These are phyloP conservation scores for Cercospora sp. DNA, from an alignment of 2,329 filamentous ascomycete species.

Conservation along the genomic window DNA sequence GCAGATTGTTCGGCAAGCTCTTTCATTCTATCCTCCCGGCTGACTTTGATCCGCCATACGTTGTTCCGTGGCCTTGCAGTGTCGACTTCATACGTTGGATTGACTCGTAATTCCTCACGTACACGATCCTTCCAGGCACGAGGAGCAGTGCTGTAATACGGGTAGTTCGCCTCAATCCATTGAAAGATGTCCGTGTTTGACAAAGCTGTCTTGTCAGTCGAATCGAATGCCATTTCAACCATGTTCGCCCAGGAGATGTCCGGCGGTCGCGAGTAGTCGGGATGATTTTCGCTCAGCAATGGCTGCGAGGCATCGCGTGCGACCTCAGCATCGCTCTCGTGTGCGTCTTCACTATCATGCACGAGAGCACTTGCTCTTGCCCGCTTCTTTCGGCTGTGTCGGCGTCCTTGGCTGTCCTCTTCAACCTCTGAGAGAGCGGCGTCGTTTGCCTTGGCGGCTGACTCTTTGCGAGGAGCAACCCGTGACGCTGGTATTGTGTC, in stretches of 20 bases:
- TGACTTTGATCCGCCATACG: slow-evolving; percentile 11
- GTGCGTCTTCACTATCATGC: neutral
- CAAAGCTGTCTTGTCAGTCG: neutral
- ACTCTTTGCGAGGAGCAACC: neutral
- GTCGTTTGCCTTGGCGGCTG: neutral
- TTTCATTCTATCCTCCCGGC: neutral
- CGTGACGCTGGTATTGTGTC: neutral
- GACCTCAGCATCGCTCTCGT: neutral
- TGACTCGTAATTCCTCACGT: slow-evolving; percentile 11
- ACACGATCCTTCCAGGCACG: slow-evolving; percentile 13
- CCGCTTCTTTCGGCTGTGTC: neutral
- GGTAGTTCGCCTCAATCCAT: slow-evolving; percentile 14
- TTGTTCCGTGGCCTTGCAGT: neutral
- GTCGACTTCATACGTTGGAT: slow-evolving; percentile 12
- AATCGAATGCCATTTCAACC: slow-evolving; percentile 12
- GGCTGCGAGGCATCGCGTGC: neutral
- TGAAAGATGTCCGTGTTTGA: slow-evolving; percentile 7
- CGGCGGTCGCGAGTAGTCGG: slow-evolving; percentile 5
- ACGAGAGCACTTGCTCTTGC: neutral
- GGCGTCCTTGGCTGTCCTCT: neutral
- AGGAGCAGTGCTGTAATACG: slow-evolving; percentile 13
- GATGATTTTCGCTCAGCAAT: neutral
- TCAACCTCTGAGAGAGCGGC: neutral
- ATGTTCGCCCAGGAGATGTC: slow-evolving; percentile 5
- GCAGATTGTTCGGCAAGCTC: neutral